These are phyloP conservation scores for Aspergillus flavus DNA, from an alignment of 2,329 filamentous ascomycete species.

Conservation along the genomic window DNA sequence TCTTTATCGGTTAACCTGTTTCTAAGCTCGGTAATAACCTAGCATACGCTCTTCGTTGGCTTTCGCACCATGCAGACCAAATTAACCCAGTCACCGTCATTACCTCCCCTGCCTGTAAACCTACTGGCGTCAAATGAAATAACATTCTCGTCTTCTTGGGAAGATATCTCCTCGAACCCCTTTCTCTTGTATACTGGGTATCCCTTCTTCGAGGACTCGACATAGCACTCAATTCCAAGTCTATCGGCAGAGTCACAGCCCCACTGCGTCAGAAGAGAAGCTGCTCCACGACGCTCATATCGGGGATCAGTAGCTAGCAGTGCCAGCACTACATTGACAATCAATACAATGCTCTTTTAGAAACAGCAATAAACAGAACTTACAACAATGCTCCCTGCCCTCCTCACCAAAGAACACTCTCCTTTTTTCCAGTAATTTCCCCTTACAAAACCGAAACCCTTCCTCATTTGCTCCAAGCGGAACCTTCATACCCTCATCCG, in stretches of 20 bases:
- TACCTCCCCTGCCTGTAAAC: not conserved
- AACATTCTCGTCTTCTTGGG: not conserved
- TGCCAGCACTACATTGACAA: not conserved
- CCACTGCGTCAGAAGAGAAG: conserved; percentile 2
- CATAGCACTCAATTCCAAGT: conserved; percentile 1
- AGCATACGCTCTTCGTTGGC: not conserved
- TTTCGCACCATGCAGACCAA: not conserved
- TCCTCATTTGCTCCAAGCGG: not conserved
- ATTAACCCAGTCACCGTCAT: not conserved
- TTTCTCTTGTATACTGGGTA: conserved; percentile 3
- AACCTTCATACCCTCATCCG: not conserved
- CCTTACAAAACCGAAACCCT: not conserved
- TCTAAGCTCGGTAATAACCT: no score
- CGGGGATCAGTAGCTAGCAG: not conserved
- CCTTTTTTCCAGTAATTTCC: conserved; percentile 1
- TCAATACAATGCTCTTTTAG: no score
- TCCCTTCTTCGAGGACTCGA: conserved; percentile 1
- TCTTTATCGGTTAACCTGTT: no score
- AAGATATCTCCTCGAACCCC: conserved; percentile 1
- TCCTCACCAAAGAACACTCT: not conserved
- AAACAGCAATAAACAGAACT: not conserved
- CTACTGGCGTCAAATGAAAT: not conserved
- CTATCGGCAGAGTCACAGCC: conserved; percentile 1
- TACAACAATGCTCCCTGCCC: conserved; percentile 7
- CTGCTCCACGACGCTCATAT: not conserved